Percentiles rank a stretch among this genome's conserved stretches.
These are phyloP conservation scores for Fusarium floridanum DNA, from an alignment of 2,329 filamentous ascomycete species.

Conservation along the genomic window DNA sequence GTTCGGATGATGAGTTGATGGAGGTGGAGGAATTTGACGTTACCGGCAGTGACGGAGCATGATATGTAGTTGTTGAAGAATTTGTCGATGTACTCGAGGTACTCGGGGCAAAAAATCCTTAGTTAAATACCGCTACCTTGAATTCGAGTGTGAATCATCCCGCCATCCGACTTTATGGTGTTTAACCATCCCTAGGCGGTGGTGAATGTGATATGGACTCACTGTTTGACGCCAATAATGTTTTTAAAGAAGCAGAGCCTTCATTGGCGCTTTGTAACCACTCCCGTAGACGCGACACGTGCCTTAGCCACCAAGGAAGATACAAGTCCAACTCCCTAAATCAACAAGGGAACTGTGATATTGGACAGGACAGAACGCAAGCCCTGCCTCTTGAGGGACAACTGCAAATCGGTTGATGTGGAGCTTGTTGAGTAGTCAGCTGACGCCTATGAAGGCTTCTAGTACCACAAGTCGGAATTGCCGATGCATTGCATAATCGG, in stretches of 20 bases:
- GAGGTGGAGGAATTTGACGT: slow-evolving; percentile 93
- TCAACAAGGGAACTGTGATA: neutral
- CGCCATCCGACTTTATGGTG: no score
- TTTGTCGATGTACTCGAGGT: slow-evolving; percentile 95
- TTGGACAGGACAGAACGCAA: neutral
- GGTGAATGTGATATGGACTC: neutral
- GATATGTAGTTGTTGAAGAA: slow-evolving; percentile 97
- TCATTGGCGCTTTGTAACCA: neutral
- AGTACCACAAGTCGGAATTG: neutral
- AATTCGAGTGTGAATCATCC: no score
- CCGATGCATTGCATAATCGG: neutral
- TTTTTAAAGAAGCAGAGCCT: neutral
- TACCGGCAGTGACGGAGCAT: slow-evolving; percentile 92
- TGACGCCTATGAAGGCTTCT: neutral
- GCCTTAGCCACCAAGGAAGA: neutral
- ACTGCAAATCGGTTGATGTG: neutral
- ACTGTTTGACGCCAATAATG: neutral
- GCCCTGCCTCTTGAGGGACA: neutral
- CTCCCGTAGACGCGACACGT: neutral
- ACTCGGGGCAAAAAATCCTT: slow-evolving; percentile 65
- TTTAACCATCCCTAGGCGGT: no score
- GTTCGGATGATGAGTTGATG: slow-evolving; percentile 78
- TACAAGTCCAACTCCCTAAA: neutral
- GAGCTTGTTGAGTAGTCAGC: neutral
- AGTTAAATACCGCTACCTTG: no score